Conservation (phyloP, 1,139 yeast genomes). For the Hanseniaspora gamundiae region DNA sequence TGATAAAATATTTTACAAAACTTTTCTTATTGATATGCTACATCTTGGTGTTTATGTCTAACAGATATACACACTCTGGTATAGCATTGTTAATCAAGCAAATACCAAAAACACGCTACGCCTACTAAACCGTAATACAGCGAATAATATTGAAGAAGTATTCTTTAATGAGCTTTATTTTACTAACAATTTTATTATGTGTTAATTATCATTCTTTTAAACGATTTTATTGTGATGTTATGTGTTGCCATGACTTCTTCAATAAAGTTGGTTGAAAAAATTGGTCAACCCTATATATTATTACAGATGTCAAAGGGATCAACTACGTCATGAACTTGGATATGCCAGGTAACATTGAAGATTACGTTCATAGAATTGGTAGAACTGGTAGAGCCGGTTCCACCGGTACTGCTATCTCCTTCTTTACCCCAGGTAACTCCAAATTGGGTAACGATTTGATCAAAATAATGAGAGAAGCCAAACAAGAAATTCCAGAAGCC, state of each 20-base stretch:
- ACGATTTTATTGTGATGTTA: neutral
- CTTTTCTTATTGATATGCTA: too few relatives aligned
- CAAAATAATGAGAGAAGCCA: conserved; percentile 89
- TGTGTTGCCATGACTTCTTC: neutral
- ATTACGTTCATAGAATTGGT: conserved; percentile 69
- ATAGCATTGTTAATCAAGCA: too few relatives aligned
- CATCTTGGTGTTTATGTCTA: too few relatives aligned
- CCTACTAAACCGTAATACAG: neutral
- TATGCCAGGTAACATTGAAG: conserved; percentile 97
- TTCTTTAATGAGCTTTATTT: neutral
- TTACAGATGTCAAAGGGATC: conserved; percentile 89
- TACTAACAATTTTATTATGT: conserved; percentile 2
- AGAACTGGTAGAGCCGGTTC: conserved; percentile 99
- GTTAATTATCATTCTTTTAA: neutral
- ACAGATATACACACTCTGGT: too few relatives aligned
- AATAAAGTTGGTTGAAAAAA: neutral
- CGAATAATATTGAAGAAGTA: neutral
- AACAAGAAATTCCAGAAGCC: conserved; percentile 70
- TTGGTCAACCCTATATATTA: neutral
- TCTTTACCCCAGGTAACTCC: conserved; percentile 81
- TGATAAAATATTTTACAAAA: neutral
- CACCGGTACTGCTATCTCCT: conserved; percentile 87
- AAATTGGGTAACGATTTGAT: conserved; percentile 85
- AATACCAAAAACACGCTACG: neutral
- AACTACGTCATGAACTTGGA: conserved; percentile 87